phyloP scores from a whole-genome alignment of 805 yeast species.

The Zygoascus ofunaensis region DNA sequence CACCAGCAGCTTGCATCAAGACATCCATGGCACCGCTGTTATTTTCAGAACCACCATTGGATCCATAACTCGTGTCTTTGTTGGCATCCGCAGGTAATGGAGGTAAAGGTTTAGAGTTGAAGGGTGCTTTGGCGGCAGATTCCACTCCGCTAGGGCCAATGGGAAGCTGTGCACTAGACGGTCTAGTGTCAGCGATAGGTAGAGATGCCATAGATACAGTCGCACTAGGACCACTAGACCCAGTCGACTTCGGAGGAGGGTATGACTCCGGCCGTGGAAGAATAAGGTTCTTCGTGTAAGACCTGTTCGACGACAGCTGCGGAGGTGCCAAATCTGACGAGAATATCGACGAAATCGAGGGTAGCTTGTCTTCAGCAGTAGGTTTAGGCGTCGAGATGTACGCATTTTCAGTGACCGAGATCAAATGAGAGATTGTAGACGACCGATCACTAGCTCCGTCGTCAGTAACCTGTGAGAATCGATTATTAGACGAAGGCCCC shows the following conservation, averaged over 20 bases:
- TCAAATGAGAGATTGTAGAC: slow-evolving; percentile 18
- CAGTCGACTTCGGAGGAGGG: slow-evolving; percentile 19
- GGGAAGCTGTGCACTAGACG: slow-evolving; percentile 15
- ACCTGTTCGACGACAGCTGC: slow-evolving; percentile 20
- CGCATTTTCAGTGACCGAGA: slow-evolving; percentile 18
- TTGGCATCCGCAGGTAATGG: slow-evolving; percentile 20
- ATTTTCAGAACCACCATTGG: background rate
- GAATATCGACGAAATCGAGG: slow-evolving; percentile 7
- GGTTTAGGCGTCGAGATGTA: slow-evolving; percentile 16
- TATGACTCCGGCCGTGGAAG: slow-evolving; percentile 24
- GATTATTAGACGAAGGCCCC: slow-evolving; percentile 20
- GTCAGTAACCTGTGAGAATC: slow-evolving; percentile 17
- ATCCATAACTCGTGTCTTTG: background rate
- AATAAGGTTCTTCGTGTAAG: slow-evolving; percentile 23
- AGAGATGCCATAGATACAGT: slow-evolving; percentile 4
- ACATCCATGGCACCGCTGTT: slow-evolving; percentile 22
- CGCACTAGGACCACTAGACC: background rate
- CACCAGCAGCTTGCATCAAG: slow-evolving; percentile 23
- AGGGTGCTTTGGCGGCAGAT: slow-evolving; percentile 4
- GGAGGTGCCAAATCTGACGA: slow-evolving; percentile 10
- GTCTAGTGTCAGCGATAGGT: slow-evolving; percentile 22
- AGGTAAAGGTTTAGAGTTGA: slow-evolving; percentile 19
- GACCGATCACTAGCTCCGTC: slow-evolving; percentile 16
- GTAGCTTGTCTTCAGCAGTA: slow-evolving; percentile 4
- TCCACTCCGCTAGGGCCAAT: slow-evolving; percentile 13